These are phyloP conservation scores for Anisogramma anomala DNA, from an alignment of 2,329 filamentous ascomycete species.

Conservation along the genomic window DNA sequence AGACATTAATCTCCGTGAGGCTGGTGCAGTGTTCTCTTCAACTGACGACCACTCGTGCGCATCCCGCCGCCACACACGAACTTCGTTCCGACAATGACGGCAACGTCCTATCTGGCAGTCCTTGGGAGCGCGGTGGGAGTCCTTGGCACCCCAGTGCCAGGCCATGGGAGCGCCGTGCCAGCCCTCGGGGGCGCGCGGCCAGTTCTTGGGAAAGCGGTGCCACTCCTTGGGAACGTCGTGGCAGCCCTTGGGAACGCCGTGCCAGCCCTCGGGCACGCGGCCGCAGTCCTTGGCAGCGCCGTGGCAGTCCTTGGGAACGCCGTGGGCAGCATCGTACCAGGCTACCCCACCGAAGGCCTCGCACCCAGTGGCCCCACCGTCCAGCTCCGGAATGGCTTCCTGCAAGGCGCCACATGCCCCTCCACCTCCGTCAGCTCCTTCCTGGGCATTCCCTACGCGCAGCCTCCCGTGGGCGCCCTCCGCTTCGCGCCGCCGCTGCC, in stretches of 20 bases:
- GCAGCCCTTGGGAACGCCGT: no score
- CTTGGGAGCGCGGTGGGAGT: not conserved
- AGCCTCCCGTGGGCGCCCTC: constrained; percentile 4
- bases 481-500: constrained; percentile 7
- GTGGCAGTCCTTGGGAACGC: no score
- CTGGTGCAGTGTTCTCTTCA: no score
- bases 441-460: constrained; percentile 8
- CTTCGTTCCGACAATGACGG: not conserved
- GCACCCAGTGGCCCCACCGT: constrained; percentile 3
- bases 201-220: not conserved
- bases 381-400: not conserved
- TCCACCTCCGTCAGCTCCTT: constrained; percentile 2
- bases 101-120: not conserved
- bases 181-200: no score
- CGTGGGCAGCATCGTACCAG: no score
- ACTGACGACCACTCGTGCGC: no score
- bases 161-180: no score
- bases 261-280: not conserved
- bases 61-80: no score
- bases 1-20: no score
- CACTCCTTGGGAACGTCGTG: not conserved
- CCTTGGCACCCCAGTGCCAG: no score
- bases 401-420: constrained; percentile 4
- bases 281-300: not conserved
- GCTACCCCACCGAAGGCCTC: no score